phyloP scores from a whole-genome alignment of 1,284 basidiomycete genomes.

The Cryptococcus depauperatus region DNA sequence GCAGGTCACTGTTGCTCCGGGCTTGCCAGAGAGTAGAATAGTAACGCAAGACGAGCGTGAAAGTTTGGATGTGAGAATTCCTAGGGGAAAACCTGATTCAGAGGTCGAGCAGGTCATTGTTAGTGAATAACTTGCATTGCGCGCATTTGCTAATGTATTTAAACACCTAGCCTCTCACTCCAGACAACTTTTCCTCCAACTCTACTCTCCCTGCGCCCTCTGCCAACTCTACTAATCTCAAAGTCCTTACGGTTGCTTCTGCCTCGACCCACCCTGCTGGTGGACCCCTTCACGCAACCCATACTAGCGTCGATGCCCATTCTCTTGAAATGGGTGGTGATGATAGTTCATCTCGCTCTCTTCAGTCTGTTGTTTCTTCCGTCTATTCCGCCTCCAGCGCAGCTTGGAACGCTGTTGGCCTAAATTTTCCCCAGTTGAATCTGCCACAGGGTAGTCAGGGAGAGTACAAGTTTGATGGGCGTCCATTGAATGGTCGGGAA shows the following conservation, averaged over 20 bases:
- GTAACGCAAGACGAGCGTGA: background rate
- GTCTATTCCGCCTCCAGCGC: slow-evolving; percentile 17
- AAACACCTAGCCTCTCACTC: slow-evolving; percentile 32
- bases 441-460: slow-evolving; percentile 11
- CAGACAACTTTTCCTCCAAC: slow-evolving; percentile 37
- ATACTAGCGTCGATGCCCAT: slow-evolving; percentile 38
- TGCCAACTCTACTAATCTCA: slow-evolving; percentile 30
- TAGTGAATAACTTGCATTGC: slow-evolving; percentile 12
- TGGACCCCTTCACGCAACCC: slow-evolving; percentile 58
- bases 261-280: slow-evolving; percentile 56
- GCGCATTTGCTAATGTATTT: background rate
- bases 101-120: slow-evolving; percentile 33
- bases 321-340: slow-evolving; percentile 10
- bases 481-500: slow-evolving; percentile 53
- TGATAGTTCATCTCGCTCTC: slow-evolving; percentile 10
- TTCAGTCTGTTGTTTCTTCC: slow-evolving; percentile 1
- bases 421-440: slow-evolving; percentile 14
- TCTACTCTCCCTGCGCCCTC: slow-evolving; percentile 1
- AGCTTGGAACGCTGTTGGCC: slow-evolving; percentile 12
- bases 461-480: slow-evolving; percentile 40
- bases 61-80: slow-evolving; percentile 21
- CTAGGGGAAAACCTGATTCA: slow-evolving; percentile 10
- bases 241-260: slow-evolving; percentile 63
- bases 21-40: slow-evolving; percentile 29
- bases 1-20: slow-evolving; percentile 28